Conservation (phyloP, 768 basidiomycete species). For the Tubosaeta sp. region DNA sequence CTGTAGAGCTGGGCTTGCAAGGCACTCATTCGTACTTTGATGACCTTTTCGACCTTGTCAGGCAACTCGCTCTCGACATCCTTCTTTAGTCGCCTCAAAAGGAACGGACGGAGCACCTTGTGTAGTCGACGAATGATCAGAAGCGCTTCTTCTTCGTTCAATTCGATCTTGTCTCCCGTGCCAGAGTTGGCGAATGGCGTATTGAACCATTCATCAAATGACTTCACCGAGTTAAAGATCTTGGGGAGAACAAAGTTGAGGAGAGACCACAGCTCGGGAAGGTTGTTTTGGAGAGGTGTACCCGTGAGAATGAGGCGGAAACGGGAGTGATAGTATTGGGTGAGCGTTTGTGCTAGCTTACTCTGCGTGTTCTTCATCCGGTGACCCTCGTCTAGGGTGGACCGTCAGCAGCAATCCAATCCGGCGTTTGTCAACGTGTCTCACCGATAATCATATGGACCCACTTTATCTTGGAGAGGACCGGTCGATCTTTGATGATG, state of each 20-base stretch:
- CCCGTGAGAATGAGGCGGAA: constrained; percentile 94
- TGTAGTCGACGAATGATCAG: constrained; percentile 95
- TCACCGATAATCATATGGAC: constrained; percentile 94
- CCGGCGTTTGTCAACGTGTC: constrained; percentile 10
- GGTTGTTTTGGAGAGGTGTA: constrained; percentile 94
- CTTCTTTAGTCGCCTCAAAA: constrained; percentile 89
- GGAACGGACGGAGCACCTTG: constrained; percentile 93
- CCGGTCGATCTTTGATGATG: constrained; percentile 94
- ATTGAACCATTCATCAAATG: constrained; percentile 99
- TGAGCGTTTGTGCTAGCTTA: constrained; percentile 87
- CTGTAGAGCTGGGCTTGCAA: constrained; percentile 91
- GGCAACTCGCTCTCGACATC: constrained; percentile 95
- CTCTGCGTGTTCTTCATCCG: constrained; percentile 96
- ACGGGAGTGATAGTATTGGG: constrained; percentile 87
- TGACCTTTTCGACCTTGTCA: constrained; percentile 97
- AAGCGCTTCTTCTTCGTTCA: constrained; percentile 99
- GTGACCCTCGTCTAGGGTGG: constrained; percentile 78
- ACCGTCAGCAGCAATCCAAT: constrained; percentile 2
- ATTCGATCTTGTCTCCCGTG: constrained; percentile 93
- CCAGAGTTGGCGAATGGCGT: constrained; percentile 99
- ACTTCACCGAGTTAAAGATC: constrained; percentile 98
- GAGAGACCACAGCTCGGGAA: constrained; percentile 92
- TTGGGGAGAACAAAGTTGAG: constrained; percentile 94
- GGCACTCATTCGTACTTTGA: constrained; percentile 93
- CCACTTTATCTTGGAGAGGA: constrained; percentile 90